phyloP scores from a whole-genome alignment of 352 stramenopile species.

The Phytophthora pseudosyringae region DNA sequence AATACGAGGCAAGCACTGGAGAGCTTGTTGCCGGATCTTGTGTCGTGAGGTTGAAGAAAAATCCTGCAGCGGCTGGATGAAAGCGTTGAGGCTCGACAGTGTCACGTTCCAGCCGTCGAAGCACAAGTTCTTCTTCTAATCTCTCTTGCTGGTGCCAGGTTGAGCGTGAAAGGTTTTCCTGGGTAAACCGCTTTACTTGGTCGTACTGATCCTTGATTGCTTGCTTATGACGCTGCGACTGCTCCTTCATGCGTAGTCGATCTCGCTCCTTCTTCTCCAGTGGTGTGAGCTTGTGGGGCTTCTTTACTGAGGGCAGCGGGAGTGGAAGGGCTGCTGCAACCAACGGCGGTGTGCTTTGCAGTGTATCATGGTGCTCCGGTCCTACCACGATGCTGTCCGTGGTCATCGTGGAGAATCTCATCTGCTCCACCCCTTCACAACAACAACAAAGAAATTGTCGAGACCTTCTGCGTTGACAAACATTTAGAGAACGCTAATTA shows the following conservation, averaged over 20 bases:
- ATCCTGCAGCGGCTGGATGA: constrained; percentile 64
- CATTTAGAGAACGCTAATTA: constrained; percentile 31
- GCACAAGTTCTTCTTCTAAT: constrained; percentile 71
- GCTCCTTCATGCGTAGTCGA: constrained; percentile 55
- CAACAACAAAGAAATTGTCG: constrained; percentile 2
- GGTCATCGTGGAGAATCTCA: constrained; percentile 14
- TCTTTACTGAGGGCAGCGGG: constrained; percentile 18
- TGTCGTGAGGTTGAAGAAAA: constrained; percentile 40
- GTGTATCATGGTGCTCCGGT: constrained; percentile 16
- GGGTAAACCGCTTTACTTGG: constrained; percentile 33
- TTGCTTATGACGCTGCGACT: constrained; percentile 48
- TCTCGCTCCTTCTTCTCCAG: constrained; percentile 63
- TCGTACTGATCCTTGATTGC: constrained; percentile 41
- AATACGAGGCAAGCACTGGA: constrained; percentile 66
- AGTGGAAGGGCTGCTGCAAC: constrained; percentile 21
- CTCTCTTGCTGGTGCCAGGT: constrained; percentile 56
- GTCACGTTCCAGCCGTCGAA: constrained; percentile 69
- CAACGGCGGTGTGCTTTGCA: constrained; percentile 5
- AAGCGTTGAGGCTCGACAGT: constrained; percentile 54
- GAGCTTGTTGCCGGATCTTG: constrained; percentile 26
- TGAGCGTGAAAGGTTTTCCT: constrained; percentile 33
- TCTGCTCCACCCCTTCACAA: constrained; percentile 14
- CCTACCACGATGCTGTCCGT: constrained; percentile 22
- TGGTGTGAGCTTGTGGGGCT: constrained; percentile 43
- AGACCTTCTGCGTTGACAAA: constrained; percentile 21